Evolutionary conservation across 495 filamentous ascomycete species (phyloP), one percentile per base, ranked within the genome.

Genomic region (Daldinia loculata): DNA sequence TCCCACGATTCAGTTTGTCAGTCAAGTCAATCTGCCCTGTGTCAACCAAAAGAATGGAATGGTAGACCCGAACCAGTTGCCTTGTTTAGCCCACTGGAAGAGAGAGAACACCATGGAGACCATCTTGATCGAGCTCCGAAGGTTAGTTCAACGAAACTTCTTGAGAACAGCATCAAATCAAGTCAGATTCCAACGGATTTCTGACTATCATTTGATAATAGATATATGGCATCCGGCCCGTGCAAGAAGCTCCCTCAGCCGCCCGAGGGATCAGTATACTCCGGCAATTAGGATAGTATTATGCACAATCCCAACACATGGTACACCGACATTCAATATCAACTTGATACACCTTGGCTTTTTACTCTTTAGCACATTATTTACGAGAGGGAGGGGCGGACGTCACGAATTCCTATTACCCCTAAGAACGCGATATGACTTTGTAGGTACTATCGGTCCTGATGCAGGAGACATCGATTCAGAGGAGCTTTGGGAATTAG

Each of bases 191-290:
- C 7, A 50, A 55, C 24, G 39, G 9, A 14, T 34, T 52, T 59
- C 78, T 81, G 52, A 81, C 75, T 15, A 14, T 38, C 8, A 6
- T 45, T 26, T 38, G 11, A 43, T 58, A 2, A 15, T 71, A 97
- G 94, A 79, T 96, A 91, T 74, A 99, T 99, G 95, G 95, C 95
- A n/a, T 85, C 93, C 52, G 90, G 92, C 27, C 88, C 90, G 74
- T 88, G 98, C 81, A 97, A 97, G 87, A 98, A 98, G 82, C 87
- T 98, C 12, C 90, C 93, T 14, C 95, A 99, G 78, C 95, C 96
- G 58, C 85, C 92, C 3, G 95, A 99, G 81, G 94, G 94, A 50
- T 89, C 91, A 52, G 93, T 87, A 62, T 98, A 90, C 76, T 61
- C 75, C 4, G 70, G 70, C 30, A 61, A 75, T 52, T 77, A 69